Evolutionary conservation across 768 basidiomycete species (phyloP).

Genomic region (Boletellus sp.): DNA sequence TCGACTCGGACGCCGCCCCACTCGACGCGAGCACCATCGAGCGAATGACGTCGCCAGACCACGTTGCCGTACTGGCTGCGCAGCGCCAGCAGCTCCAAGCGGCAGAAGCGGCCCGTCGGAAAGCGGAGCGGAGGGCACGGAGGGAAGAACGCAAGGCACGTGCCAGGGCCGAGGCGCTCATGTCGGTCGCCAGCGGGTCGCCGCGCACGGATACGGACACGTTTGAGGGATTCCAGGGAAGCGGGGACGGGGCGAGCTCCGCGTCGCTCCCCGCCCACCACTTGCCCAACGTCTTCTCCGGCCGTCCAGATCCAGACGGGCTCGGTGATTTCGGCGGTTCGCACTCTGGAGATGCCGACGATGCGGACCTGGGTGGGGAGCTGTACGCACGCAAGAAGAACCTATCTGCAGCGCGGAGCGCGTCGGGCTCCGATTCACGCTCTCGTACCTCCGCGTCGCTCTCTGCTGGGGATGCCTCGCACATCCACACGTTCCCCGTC

Average conservation of each 20-base stretch:
- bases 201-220: constrained; percentile 28
- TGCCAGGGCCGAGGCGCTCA: constrained; percentile 30
- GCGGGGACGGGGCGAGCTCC: constrained; percentile 23
- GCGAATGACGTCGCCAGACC: constrained; percentile 43
- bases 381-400: constrained; percentile 44
- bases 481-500: constrained; percentile 23
- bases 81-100: constrained; percentile 29
- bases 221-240: constrained; percentile 70
- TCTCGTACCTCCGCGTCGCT: constrained; percentile 57
- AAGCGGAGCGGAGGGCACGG: constrained; percentile 46
- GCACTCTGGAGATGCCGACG: constrained; percentile 37
- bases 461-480: constrained; percentile 25
- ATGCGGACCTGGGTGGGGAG: constrained; percentile 60
- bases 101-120: constrained; percentile 40
- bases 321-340: background rate
- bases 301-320: constrained; percentile 11
- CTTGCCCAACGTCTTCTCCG: background rate
- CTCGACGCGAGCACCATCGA: constrained; percentile 57
- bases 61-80: constrained; percentile 25
- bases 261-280: background rate
- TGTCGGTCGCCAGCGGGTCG: constrained; percentile 32
- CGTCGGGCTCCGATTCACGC: constrained; percentile 51
- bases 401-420: constrained; percentile 32
- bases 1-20: constrained; percentile 70
- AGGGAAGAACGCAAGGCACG: constrained; percentile 45